A percentile compares a stretch with the other conserved stretches of the same genome.
Conservation (phyloP, 768 basidiomycete species). For the Xerocomellus amylosporus region DNA sequence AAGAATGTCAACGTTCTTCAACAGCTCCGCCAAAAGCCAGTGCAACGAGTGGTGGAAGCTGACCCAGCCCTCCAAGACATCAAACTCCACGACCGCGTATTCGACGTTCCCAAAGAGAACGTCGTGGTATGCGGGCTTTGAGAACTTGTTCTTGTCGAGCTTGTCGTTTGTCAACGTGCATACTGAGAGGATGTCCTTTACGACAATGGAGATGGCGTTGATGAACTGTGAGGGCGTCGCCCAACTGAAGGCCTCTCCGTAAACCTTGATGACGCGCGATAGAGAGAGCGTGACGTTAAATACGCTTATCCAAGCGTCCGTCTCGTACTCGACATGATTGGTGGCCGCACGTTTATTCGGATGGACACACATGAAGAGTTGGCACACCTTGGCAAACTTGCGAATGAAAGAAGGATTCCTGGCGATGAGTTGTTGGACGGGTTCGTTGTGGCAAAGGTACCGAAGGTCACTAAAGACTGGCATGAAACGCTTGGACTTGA, state of each 20-base stretch:
- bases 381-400: constrained; percentile 73
- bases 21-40: constrained; percentile 85
- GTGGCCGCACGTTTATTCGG: constrained; percentile 80
- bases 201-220: constrained; percentile 62
- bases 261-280: constrained; percentile 83
- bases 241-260: constrained; percentile 78
- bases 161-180: constrained; percentile 66
- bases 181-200: constrained; percentile 69
- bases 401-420: constrained; percentile 61
- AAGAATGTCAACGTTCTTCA: constrained; percentile 77
- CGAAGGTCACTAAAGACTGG: constrained; percentile 90
- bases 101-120: constrained; percentile 59
- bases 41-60: constrained; percentile 93
- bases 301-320: constrained; percentile 94
- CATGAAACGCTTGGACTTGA: constrained; percentile 95
- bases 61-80: constrained; percentile 77
- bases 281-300: constrained; percentile 94
- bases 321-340: constrained; percentile 93
- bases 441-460: constrained; percentile 76
- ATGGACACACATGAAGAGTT: constrained; percentile 91
- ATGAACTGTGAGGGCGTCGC: constrained; percentile 58
- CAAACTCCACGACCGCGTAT: constrained; percentile 71
- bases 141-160: constrained; percentile 65
- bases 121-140: constrained; percentile 58
- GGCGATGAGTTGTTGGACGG: constrained; percentile 78